These are phyloP conservation scores for Nothomitra cinnamomea DNA, from an alignment of 2,329 filamentous ascomycete genomes.

Conservation along the genomic window DNA sequence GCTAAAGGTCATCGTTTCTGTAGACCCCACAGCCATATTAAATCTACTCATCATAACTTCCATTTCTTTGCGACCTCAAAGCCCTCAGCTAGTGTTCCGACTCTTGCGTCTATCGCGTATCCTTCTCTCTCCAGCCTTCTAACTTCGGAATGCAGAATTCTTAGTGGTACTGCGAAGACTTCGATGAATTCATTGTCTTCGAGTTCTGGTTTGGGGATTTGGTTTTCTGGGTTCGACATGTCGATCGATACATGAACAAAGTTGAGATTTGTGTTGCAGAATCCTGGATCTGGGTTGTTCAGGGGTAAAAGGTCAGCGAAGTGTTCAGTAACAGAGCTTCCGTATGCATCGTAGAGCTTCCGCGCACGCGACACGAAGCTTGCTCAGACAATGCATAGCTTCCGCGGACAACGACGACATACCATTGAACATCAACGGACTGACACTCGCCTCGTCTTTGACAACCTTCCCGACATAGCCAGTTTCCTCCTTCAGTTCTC, in stretches of 20 bases:
- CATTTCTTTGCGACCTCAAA: constrained; percentile 50
- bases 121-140: constrained; percentile 50
- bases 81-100: constrained; percentile 63
- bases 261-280: constrained; percentile 46
- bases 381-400: no score
- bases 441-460: constrained; percentile 12
- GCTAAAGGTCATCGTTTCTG: neutral
- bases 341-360: no score
- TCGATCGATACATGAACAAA: constrained; percentile 62
- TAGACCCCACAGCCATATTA: neutral
- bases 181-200: constrained; percentile 76
- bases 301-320: no score
- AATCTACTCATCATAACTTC: constrained; percentile 14
- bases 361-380: no score
- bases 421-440: constrained; percentile 18
- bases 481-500: constrained; percentile 50
- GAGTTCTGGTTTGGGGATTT: constrained; percentile 48
- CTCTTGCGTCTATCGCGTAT: constrained; percentile 62
- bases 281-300: constrained; percentile 7
- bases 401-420: constrained; percentile 9
- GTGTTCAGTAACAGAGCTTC: no score
- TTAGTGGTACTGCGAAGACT: constrained; percentile 51
- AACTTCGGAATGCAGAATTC: constrained; percentile 46
- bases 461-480: constrained; percentile 41
- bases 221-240: constrained; percentile 49